A percentile compares a stretch with the other conserved stretches of the same genome.
Evolutionary conservation across 1,139 yeast species (phyloP).

Genomic region (Taphrina confusa): DNA sequence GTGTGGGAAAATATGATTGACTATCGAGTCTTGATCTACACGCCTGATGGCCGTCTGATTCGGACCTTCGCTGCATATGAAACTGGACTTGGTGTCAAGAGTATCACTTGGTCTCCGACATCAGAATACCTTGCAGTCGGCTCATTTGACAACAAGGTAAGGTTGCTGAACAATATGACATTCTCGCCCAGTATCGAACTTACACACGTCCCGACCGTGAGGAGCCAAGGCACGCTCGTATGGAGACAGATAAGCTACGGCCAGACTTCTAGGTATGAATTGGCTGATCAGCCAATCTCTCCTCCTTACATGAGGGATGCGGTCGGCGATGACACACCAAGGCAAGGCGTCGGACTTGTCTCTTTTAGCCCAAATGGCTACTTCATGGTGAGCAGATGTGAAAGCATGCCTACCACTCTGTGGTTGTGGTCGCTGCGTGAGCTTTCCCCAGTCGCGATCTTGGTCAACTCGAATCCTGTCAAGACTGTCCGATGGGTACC

Average conservation of each 20-base stretch:
- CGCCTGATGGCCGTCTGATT: constrained; percentile 36
- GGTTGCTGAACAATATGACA: constrained; percentile 39
- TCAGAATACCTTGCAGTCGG: constrained; percentile 39
- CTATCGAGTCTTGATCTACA: constrained; percentile 38
- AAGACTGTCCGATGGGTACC: constrained; percentile 40
- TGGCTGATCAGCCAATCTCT: constrained; percentile 34
- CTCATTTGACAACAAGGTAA: constrained; percentile 39
- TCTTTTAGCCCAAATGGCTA: constrained; percentile 39
- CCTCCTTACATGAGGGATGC: constrained; percentile 37
- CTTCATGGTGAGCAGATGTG: constrained; percentile 38
- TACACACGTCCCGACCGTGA: constrained; percentile 35
- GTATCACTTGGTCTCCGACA: constrained; percentile 39
- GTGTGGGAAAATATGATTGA: constrained; percentile 39
- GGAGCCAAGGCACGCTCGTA: constrained; percentile 32
- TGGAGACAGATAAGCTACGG: constrained; percentile 38
- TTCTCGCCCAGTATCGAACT: constrained; percentile 40
- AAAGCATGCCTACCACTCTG: constrained; percentile 40
- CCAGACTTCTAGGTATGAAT: constrained; percentile 6
- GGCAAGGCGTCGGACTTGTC: constrained; percentile 38
- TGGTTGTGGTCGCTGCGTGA: constrained; percentile 41
- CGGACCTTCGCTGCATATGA: constrained; percentile 32
- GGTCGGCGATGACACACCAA: constrained; percentile 36
- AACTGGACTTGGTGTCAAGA: constrained; percentile 32
- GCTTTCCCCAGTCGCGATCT: constrained; percentile 39
- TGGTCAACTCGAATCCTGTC: constrained; percentile 35